These are phyloP conservation scores for Conringia planisiliqua DNA, from an alignment of 345 rosid species.

Conservation along the genomic window DNA sequence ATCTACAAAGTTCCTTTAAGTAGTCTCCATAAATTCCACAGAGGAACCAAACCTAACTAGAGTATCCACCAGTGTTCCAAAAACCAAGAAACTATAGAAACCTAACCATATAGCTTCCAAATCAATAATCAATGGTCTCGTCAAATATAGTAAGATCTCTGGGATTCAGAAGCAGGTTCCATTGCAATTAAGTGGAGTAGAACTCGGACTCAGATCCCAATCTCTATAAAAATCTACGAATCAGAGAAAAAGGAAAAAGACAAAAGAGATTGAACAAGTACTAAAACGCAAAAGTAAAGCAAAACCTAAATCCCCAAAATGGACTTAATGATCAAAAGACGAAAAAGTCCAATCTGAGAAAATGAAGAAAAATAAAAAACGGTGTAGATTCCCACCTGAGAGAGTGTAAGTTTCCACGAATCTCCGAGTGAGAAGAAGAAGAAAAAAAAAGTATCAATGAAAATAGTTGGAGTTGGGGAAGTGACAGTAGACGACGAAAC, in stretches of 20 bases:
- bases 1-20: not conserved
- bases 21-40: not conserved
- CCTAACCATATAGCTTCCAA: constrained; percentile 2
- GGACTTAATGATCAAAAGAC: not conserved
- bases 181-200: not conserved
- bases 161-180: not conserved
- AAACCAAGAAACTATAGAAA: not conserved
- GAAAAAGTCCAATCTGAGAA: not conserved
- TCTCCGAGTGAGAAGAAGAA: not conserved
- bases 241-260: not conserved
- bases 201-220: constrained; percentile 12
- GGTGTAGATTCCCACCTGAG: constrained; percentile 18
- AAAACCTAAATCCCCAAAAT: constrained; percentile 30
- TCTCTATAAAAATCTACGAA: not conserved
- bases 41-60: not conserved
- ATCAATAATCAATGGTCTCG: not conserved
- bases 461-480: constrained; percentile 19
- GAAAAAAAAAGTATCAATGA: constrained; percentile 5
- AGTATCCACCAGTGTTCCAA: not conserved
- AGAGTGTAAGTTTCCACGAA: constrained; percentile 1
- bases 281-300: not conserved
- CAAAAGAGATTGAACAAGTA: not conserved
- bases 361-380: not conserved
- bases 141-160: constrained; percentile 12
- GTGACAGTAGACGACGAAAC: constrained; percentile 36